Percentiles rank a stretch among this genome's conserved stretches.
These are phyloP conservation scores for Aspergillus spinulosporus DNA, from an alignment of 2,329 filamentous ascomycete genomes.

Conservation along the genomic window DNA sequence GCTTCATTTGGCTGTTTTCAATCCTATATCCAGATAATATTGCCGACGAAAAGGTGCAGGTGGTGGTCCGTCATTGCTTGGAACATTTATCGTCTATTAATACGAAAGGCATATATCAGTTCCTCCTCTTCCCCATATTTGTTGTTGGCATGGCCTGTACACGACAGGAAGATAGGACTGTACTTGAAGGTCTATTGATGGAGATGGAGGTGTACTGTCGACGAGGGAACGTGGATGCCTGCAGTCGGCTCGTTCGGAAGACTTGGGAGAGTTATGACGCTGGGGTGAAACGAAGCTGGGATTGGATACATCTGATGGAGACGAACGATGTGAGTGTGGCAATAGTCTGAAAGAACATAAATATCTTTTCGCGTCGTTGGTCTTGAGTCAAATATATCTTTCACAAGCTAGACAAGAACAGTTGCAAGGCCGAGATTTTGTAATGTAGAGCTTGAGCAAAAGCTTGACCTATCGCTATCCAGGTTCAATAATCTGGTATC, in stretches of 20 bases:
- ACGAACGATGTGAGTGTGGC: neutral
- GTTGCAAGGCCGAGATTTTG: neutral
- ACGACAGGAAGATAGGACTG: neutral
- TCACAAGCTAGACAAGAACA: neutral
- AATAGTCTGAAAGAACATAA: neutral
- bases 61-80: neutral
- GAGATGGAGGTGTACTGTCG: neutral
- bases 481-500: neutral
- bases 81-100: neutral
- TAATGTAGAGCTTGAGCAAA: neutral
- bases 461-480: neutral
- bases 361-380: too few relatives aligned
- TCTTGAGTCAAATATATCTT: neutral
- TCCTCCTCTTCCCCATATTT: neutral
- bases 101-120: neutral
- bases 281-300: neutral
- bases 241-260: neutral
- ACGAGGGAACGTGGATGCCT: neutral
- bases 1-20: neutral
- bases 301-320: neutral
- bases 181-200: neutral
- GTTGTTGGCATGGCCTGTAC: neutral
- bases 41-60: neutral
- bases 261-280: neutral
- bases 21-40: neutral